These are phyloP conservation scores for Candida pseudoviswanathii DNA, from an alignment of 1,139 yeast genomes.

Conservation along the genomic window DNA sequence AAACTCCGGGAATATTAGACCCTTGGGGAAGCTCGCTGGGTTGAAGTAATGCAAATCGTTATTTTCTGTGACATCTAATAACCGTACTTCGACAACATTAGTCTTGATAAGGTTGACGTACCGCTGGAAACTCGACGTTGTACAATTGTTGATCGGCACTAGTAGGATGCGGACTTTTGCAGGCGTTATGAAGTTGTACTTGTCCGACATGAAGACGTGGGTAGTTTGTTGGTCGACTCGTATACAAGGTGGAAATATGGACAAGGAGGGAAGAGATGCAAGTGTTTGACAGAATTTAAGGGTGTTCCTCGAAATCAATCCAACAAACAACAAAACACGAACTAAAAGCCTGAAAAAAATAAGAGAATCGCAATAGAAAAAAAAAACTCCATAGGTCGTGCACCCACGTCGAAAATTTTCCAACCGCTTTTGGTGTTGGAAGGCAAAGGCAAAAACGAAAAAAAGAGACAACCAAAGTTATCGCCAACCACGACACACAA, in stretches of 20 bases:
- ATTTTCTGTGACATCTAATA: constrained; percentile 74
- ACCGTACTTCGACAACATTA: constrained; percentile 60
- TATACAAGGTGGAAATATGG: neutral
- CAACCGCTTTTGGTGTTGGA: neutral
- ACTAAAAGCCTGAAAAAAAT: neutral
- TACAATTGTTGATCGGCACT: constrained; percentile 68
- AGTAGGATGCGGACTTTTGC: constrained; percentile 68
- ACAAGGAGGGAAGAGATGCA: neutral
- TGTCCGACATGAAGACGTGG: constrained; percentile 17
- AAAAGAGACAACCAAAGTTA: neutral
- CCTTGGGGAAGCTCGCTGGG: constrained; percentile 84
- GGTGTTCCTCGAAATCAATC: neutral
- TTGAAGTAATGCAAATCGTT: constrained; percentile 61
- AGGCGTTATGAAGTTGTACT: constrained; percentile 47
- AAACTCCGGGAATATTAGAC: constrained; percentile 65
- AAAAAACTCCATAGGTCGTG: neutral
- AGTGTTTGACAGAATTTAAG: neutral
- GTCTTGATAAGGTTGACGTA: constrained; percentile 49
- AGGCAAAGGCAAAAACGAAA: neutral
- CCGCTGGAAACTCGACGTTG: constrained; percentile 46
- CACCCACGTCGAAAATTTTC: neutral
- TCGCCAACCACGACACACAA: neutral
- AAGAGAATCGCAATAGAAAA: neutral
- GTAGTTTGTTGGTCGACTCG: neutral
- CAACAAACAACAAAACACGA: neutral